Base-by-base conservation (phyloP, 352 stramenopile genomes). In the Elongisporangium anandrum region DNA sequence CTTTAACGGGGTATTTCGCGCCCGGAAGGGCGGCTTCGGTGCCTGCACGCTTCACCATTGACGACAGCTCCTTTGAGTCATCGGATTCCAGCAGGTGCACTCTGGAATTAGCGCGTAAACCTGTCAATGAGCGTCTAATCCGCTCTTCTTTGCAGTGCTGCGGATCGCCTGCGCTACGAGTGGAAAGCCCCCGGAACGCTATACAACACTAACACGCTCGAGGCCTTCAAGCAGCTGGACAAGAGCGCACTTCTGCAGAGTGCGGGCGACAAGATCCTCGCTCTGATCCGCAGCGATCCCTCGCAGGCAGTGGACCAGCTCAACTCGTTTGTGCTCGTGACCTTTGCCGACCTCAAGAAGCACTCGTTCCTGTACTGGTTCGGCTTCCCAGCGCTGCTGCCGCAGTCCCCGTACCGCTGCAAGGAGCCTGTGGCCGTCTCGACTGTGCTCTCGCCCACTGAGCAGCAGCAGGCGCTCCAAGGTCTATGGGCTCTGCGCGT, bases 321-420 rank as follows among this genome's bases (percentile, higher is more conserved):
- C 15, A 92, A 94, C 59, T 63, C 72, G 53, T 98, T 98, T 58
- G 81, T 97, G 13, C 65, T 97, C 17, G 54, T 97, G 55, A 93
- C 84, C 5, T 98, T 97, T 66, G 92, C 92, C 15, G 94, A 98
- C 58, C 66, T 98, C 21, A 98, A 98, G 73, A 89, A 85, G 55
- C 93, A 97, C 66, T 84, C 78, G 64, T 98, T 97, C 65, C 60
- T 97, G 45, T 97, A 98, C 68, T 98, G 94, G 91, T 97, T 97
- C 50, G 90, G 76, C 7, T 97, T 97, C 58, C 91, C 92, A 17
- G 90, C 87, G 7, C 58, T 97, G 7, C 75, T 72, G 13, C 74
- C 78, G 16, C 60, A 69, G 1, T 15, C 29, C 6, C 29, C 80
- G 15, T 80, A 86, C 29, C 52, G 79, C 21, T 75, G 70, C 34